Percentiles rank a stretch among this genome's conserved stretches.
phyloP scores from a whole-genome alignment of 306 rosid species.

The Hippophae gyantsensis region DNA sequence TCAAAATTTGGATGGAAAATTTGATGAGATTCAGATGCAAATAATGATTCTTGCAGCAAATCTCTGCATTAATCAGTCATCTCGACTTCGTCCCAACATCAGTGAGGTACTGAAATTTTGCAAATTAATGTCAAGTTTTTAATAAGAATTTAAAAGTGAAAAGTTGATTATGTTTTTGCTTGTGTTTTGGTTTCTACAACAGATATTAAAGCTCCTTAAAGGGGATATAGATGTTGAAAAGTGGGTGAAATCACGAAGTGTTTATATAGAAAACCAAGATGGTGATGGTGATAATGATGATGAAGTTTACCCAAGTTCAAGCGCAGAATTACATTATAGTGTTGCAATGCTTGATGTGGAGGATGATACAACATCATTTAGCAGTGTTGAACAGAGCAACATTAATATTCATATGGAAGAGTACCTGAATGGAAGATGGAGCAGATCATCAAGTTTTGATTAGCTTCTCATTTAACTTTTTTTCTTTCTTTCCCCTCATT shows the following conservation, averaged over 20 bases:
- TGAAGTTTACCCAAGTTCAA: slow-evolving; percentile 82
- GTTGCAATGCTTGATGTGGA: slow-evolving; percentile 71
- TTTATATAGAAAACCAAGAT: slow-evolving; percentile 34
- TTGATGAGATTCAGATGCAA: slow-evolving; percentile 46
- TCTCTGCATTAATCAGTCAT: slow-evolving; percentile 57
- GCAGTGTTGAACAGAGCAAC: slow-evolving; percentile 40
- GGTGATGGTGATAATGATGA: slow-evolving; percentile 58
- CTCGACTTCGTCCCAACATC: slow-evolving; percentile 73
- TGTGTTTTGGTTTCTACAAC: slow-evolving; percentile 4
- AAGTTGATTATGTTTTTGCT: neutral
- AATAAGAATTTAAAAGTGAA: neutral
- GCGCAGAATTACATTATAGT: slow-evolving; percentile 56
- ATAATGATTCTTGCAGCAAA: slow-evolving; percentile 72
- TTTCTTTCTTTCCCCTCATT: neutral
- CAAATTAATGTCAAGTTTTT: neutral
- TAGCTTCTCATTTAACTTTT: slow-evolving; percentile 19
- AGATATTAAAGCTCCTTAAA: slow-evolving; percentile 63
- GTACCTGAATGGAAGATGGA: slow-evolving; percentile 53
- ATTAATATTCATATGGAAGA: slow-evolving; percentile 26
- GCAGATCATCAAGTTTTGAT: slow-evolving; percentile 77
- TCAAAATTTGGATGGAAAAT: slow-evolving; percentile 51
- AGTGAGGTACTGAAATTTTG: slow-evolving; percentile 41
- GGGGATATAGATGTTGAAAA: slow-evolving; percentile 41
- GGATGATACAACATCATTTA: slow-evolving; percentile 37
- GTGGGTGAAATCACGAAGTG: slow-evolving; percentile 8